These are phyloP conservation scores for Beauveria sp. DNA, from an alignment of 2,329 filamentous ascomycete species.

Conservation along the genomic window DNA sequence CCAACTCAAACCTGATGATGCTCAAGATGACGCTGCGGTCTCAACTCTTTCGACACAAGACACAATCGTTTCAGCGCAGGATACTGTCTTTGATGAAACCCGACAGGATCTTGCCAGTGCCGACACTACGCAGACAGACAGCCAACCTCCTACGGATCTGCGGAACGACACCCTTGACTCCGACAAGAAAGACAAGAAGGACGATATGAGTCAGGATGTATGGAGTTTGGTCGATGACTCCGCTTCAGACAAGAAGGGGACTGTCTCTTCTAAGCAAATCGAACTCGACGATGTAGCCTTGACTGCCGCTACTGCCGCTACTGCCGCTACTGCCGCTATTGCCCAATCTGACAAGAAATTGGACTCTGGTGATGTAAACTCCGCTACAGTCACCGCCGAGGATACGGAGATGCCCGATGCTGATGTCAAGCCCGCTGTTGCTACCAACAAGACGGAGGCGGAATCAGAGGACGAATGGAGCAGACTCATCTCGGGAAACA, in stretches of 20 bases:
- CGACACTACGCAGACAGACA: constrained; percentile 19
- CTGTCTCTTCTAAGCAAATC: background rate
- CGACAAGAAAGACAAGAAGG: constrained; percentile 29
- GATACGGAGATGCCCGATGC: background rate
- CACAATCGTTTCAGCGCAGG: constrained; percentile 27
- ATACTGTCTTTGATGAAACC: constrained; percentile 18
- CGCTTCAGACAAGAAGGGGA: background rate
- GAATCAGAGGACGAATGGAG: constrained; percentile 13
- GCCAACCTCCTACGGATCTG: constrained; percentile 16
- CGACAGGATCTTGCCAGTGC: constrained; percentile 17
- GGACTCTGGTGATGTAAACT: background rate
- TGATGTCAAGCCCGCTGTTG: background rate
- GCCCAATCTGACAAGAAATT: background rate
- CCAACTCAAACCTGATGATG: background rate
- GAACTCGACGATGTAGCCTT: background rate
- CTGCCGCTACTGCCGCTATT: background rate
- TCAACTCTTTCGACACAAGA: constrained; percentile 17
- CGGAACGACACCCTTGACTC: constrained; percentile 14
- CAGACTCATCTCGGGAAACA: constrained; percentile 10
- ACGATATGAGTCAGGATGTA: constrained; percentile 19
- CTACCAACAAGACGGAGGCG: background rate
- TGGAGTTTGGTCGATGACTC: constrained; percentile 12
- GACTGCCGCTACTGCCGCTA: background rate
- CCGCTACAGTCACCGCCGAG: background rate
- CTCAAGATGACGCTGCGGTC: constrained; percentile 1